Percentiles rank a stretch among this genome's conserved stretches.
phyloP scores from a whole-genome alignment of 2,329 filamentous ascomycete species.

The Polytolypa hystricis region DNA sequence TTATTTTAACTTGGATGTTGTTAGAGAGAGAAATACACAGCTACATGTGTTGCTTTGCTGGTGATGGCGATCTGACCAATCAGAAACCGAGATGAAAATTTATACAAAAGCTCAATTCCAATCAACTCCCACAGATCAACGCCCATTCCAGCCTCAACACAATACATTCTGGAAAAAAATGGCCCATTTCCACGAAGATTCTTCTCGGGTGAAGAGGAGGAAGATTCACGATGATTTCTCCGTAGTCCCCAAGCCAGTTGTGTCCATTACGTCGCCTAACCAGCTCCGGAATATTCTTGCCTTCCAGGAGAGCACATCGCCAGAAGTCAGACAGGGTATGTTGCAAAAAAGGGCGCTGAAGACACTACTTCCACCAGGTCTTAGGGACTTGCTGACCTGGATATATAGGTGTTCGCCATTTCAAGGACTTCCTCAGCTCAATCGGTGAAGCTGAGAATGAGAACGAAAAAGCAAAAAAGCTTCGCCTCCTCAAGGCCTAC shows the following conservation, averaged over 20 bases:
- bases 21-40: too few relatives aligned
- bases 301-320: slow-evolving; percentile 56
- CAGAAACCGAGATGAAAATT: slow-evolving; percentile 3
- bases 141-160: neutral
- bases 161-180: slow-evolving; percentile 20
- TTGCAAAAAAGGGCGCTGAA: too few relatives aligned
- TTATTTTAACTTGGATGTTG: too few relatives aligned
- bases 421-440: slow-evolving; percentile 34
- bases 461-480: slow-evolving; percentile 27
- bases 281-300: slow-evolving; percentile 58
- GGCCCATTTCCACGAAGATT: slow-evolving; percentile 24
- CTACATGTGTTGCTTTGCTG: neutral
- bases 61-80: slow-evolving; percentile 3
- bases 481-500: slow-evolving; percentile 35
- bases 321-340: slow-evolving; percentile 49
- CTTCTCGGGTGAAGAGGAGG: slow-evolving; percentile 28
- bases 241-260: slow-evolving; percentile 6
- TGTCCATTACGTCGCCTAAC: slow-evolving; percentile 38
- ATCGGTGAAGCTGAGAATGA: slow-evolving; percentile 27
- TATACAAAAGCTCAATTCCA: slow-evolving; percentile 2
- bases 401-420: slow-evolving; percentile 29
- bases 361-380: too few relatives aligned
- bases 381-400: slow-evolving; percentile 3
- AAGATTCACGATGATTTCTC: slow-evolving; percentile 23
- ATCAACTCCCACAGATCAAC: neutral